Base-by-base conservation (phyloP, 257 asterid species). In the Gynochthodes officinalis region DNA sequence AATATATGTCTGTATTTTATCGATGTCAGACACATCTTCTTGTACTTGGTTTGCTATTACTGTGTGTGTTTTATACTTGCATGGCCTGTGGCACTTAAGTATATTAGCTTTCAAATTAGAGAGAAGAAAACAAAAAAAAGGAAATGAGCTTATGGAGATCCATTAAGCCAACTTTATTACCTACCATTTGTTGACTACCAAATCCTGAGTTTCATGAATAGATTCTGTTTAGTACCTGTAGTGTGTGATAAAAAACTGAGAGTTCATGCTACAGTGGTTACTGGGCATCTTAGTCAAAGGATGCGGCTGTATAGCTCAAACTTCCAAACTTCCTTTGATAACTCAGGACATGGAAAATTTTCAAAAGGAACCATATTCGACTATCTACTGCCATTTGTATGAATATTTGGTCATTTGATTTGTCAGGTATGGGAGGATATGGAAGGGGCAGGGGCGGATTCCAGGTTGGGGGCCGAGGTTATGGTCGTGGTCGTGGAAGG, bases 381-480 rank as follows among this genome's bases (percentile, higher is more conserved):
- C 3, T 44, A 7, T 42, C 48, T 46, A 11, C 25, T 57, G 37
- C 18, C 19, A 57, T 57, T 27, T 57, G 25, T 25, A 25, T 19
- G 16, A 39, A 27, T 44, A 23, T 52, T 43, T 46, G 28, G 64
- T 15, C 0, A 14, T 2, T 3, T 32, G 14, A 10, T 35, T 48
- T 68, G 50, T 16, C 69, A 86, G 91, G 84, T 68, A 78, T 63
- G 52, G 89, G 46, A 33, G 67, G 88, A 55, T 85, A 85, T 39
- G 84, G 73, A 76, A 79, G 92, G 68, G 87, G 89, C 73, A 65
- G 89, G 62, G 84, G 85, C 0, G 80, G 88, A 16, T 79, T 82
- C 75, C 77, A 77, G 67, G 85, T 81, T 53, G 74, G 86, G 6
- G 84, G 85, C 39, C 57, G 79, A 69, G 85, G 85, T 33, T 78